Percentiles rank a stretch among this genome's conserved stretches.
phyloP scores from a whole-genome alignment of 148 eudicot species.

The Chenopodium quinoa region DNA sequence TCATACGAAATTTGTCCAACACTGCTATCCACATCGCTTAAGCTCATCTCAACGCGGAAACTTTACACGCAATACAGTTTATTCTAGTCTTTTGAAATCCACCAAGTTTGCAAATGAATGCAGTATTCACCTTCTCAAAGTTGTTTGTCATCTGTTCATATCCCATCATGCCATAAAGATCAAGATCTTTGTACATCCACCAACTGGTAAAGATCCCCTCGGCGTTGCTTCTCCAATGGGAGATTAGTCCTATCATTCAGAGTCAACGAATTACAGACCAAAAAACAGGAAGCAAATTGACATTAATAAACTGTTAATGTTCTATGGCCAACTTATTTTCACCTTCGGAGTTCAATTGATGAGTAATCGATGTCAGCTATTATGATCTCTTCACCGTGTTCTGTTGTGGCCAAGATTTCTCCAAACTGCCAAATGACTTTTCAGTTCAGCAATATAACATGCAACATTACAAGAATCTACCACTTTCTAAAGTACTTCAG shows the following conservation, averaged over 20 bases:
- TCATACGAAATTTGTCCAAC: not conserved
- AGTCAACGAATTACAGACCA: not conserved
- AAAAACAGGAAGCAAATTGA: not conserved
- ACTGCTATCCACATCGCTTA: not conserved
- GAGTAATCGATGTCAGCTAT: conserved; percentile 82
- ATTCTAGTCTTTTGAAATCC: not conserved
- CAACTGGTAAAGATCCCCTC: conserved; percentile 88
- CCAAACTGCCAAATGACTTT: conserved; percentile 58
- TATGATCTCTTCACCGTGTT: conserved; percentile 69
- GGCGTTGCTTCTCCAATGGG: conserved; percentile 83
- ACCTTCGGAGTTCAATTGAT: conserved; percentile 70
- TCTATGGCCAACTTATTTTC: conserved; percentile 5
- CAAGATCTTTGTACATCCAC: conserved; percentile 72
- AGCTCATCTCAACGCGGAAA: not conserved
- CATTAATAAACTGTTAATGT: not conserved
- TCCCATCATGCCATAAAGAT: conserved; percentile 14
- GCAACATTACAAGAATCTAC: not conserved
- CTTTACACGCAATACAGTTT: not conserved
- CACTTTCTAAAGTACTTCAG: not conserved
- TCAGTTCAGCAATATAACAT: not conserved
- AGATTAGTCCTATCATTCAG: conserved; percentile 55
- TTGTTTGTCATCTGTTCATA: not conserved
- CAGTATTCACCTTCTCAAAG: not conserved
- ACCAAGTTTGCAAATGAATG: not conserved
- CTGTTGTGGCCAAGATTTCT: conserved; percentile 80